phyloP scores from a whole-genome alignment of 768 basidiomycete genomes.

The Boletus subparvulus region DNA sequence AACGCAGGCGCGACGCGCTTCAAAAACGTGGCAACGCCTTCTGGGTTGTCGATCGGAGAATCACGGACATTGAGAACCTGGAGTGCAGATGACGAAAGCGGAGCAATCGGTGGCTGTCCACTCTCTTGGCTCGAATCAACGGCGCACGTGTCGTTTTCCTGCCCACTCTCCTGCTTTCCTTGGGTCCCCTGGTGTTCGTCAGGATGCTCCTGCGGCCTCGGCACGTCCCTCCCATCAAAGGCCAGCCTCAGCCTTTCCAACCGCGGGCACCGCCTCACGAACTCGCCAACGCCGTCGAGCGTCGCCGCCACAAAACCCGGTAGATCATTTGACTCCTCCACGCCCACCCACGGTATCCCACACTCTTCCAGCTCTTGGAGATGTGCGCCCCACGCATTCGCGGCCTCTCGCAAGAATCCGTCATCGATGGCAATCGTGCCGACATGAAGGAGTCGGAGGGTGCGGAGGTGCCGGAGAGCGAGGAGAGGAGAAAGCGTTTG shows the following conservation, averaged over 20 bases:
- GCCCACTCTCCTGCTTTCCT: background rate
- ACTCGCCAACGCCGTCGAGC: constrained; percentile 22
- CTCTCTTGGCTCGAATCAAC: background rate
- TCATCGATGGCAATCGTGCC: constrained; percentile 31
- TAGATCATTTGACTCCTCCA: constrained; percentile 13
- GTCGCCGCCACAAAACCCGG: constrained; percentile 17
- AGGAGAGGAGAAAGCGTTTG: constrained; percentile 26
- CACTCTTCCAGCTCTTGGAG: constrained; percentile 29
- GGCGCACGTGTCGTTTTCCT: background rate
- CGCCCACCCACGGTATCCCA: constrained; percentile 28
- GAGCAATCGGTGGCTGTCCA: background rate
- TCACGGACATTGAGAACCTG: constrained; percentile 29
- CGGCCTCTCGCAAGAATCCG: constrained; percentile 25
- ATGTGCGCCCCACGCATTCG: constrained; percentile 25
- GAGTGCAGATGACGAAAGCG: constrained; percentile 7
- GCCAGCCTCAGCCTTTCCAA: constrained; percentile 21
- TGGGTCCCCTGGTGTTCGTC: background rate
- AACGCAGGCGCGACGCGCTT: constrained; percentile 24
- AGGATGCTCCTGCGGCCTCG: background rate
- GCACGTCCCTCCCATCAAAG: constrained; percentile 24
- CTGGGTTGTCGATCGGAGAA: constrained; percentile 27
- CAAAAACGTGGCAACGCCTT: constrained; percentile 27
- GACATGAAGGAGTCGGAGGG: constrained; percentile 24
- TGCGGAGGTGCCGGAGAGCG: constrained; percentile 17
- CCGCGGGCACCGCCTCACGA: constrained; percentile 18